phyloP scores from a whole-genome alignment of 441 rosid species.

The Manihot esculenta region DNA sequence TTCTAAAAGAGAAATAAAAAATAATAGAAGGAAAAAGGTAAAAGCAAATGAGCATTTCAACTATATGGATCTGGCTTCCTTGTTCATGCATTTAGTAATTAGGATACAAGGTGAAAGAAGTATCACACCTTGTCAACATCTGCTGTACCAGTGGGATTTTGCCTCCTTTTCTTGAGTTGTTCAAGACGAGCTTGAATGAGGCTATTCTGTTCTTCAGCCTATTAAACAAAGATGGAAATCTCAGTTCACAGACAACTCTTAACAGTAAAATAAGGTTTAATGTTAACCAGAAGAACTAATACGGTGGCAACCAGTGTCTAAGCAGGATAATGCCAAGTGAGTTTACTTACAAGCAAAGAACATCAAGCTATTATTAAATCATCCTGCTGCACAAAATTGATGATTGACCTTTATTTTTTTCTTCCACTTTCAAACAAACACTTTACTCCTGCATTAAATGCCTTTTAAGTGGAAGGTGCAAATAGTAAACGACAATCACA shows the following conservation, averaged over 20 bases:
- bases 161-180: slow-evolving; percentile 42
- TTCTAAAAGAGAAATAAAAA: too few species aligned
- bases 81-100: background rate
- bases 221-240: slow-evolving; percentile 7
- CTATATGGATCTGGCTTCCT: too few species aligned
- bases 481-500: too few species aligned
- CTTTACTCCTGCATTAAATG: too few species aligned
- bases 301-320: background rate
- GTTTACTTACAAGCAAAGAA: background rate
- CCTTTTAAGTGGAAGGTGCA: too few species aligned
- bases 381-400: background rate
- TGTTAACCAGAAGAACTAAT: background rate
- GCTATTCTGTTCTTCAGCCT: slow-evolving; percentile 62
- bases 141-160: slow-evolving; percentile 33
- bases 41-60: background rate
- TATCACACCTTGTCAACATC: slow-evolving; percentile 43
- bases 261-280: background rate
- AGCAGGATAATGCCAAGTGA: background rate
- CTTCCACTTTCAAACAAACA: too few species aligned
- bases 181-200: slow-evolving; percentile 43
- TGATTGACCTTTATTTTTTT: background rate
- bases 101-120: slow-evolving; percentile 2
- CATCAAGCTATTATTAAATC: background rate
- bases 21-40: too few species aligned
- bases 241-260: background rate